A percentile compares a stretch with the other conserved stretches of the same genome.
These are phyloP conservation scores for Raphanus sativus DNA, from an alignment of 345 rosid genomes.

Conservation along the genomic window DNA sequence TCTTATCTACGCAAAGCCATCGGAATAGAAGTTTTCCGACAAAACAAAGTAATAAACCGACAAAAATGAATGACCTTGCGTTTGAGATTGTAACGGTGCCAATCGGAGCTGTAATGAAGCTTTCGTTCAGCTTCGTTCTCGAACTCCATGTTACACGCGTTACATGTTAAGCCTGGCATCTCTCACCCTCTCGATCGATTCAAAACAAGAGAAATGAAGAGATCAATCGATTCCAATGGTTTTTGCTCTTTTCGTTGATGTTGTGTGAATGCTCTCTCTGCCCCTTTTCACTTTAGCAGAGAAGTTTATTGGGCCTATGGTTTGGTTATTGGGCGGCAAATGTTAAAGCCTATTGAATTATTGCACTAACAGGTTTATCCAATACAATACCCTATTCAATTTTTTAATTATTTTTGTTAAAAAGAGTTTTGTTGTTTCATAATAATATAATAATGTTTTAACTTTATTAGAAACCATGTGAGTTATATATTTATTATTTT, in stretches of 20 bases:
- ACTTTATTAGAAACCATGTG: too few relatives aligned
- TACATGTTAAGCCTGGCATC: conserved; percentile 89
- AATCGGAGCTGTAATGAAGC: conserved; percentile 90
- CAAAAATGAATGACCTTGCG: conserved; percentile 63
- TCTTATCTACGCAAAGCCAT: background rate
- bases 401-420: too few relatives aligned
- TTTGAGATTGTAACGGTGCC: conserved; percentile 98
- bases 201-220: background rate
- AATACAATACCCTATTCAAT: background rate
- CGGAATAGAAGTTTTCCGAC: background rate
- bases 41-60: background rate
- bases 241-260: background rate
- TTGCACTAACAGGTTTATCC: background rate
- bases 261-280: background rate
- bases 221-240: background rate
- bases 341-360: background rate
- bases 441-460: too few relatives aligned
- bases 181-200: conserved; percentile 1
- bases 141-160: conserved; percentile 88
- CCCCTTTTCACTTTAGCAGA: background rate
- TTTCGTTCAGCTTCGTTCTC: conserved; percentile 68
- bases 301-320: background rate
- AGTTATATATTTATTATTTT: too few relatives aligned
- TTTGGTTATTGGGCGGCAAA: background rate
- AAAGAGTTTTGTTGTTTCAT: too few relatives aligned